phyloP scores from a whole-genome alignment of 108 stramenopile species.

The Thalassiosira profunda region DNA sequence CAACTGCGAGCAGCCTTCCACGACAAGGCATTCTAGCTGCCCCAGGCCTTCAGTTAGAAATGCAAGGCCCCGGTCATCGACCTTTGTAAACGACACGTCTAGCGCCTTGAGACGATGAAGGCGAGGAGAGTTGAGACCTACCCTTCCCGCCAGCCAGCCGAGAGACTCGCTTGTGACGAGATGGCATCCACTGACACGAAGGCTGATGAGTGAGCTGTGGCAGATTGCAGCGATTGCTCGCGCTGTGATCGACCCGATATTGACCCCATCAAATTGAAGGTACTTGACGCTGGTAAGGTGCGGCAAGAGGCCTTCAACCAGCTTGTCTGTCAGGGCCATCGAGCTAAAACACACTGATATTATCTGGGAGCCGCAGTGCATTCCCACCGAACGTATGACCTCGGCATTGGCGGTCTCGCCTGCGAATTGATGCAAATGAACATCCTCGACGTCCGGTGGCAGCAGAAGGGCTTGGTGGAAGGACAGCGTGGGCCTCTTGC shows the following conservation, averaged over 20 bases:
- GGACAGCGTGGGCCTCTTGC: no score
- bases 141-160: constrained; percentile 14
- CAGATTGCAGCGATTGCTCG: background rate
- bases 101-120: background rate
- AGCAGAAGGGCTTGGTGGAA: no score
- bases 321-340: background rate
- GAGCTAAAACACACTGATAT: background rate
- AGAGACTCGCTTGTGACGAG: constrained; percentile 11
- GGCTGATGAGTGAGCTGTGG: background rate
- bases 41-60: constrained; percentile 6
- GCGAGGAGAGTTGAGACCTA: constrained; percentile 10
- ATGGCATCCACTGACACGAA: constrained; percentile 7
- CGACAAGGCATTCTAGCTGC: constrained; percentile 1
- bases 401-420: background rate
- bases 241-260: background rate
- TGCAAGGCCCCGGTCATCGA: constrained; percentile 1
- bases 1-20: background rate
- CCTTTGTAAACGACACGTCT: constrained; percentile 4
- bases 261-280: background rate
- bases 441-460: no score
- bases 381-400: background rate
- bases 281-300: constrained; percentile 2
- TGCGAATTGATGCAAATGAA: background rate
- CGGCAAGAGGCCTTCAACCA: constrained; percentile 4
- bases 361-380: background rate